Evolutionary conservation across 192 early-diverging fungal genomes (phyloP), one percentile per base, ranked within the genome.

Genomic region (Rhizoclosmatium sp.): DNA sequence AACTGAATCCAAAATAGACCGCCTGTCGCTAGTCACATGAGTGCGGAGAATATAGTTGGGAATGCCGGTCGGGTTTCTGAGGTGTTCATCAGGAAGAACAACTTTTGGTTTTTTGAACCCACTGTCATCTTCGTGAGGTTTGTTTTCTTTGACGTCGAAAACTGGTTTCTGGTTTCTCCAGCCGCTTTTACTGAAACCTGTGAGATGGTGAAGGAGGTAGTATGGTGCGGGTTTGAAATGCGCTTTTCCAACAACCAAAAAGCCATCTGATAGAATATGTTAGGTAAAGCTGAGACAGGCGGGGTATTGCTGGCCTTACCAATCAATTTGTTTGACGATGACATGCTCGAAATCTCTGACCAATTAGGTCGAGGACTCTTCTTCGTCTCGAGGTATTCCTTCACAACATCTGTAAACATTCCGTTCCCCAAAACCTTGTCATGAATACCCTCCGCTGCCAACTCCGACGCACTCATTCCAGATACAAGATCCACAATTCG

Each of bases 401-500:
- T 23, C 16, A 65, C 64, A 0, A 65, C 64, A 12, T 39, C 19
- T 39, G 16, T 65, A 39, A 65, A 65, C 10, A 65, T 65, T 65
- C 64, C 59, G 31, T 59, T 59, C 16, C 74, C 74, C 10, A 45
- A 48, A 2, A 76, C 19, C 3, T 47, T 62, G 31, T 67, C 46
- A 10, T 67, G 23, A n/a, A 9, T 62, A 10, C 39, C 16, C 16
- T 76, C 58, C 40, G 66, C 39, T 62, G 19, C 23, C 45, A 76
- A 46, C 2, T 48, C 42, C 5, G 4, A 16, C 62, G 2, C 21
- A 10, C 61, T 39, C 14, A 16, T 46, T 19, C 12, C 16, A 2
- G 21, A 45, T 19, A 76, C 46, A 23, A 10, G 62, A 9, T 46
- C 47, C 10, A 68, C 47, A 58, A 78, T n/a, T 56, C 64, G 62